Base-by-base conservation (phyloP, 345 rosid genomes). In the Eutrema heterophyllum region DNA sequence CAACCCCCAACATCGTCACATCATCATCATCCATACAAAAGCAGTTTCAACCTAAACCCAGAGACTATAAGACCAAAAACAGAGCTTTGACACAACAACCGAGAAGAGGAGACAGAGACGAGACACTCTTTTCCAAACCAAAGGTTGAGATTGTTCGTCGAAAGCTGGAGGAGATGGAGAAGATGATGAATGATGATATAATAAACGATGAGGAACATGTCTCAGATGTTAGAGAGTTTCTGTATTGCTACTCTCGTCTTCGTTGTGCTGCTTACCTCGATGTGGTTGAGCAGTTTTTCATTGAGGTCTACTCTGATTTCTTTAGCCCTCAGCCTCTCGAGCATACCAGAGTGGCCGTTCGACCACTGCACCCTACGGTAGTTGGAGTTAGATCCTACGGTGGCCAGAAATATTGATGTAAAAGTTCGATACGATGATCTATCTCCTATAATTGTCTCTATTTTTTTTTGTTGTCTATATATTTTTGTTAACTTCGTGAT, bases 201-300 rank as follows among this genome's bases (percentile, higher is more conserved):
- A 27, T 74, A 73, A 79, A 80, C 57, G 82, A 89, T 59, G 81
- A 84, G 29, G 89, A 86, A 55, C 92, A 87, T 70, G 81, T 85
- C 33, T 70, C 83, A 9, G 96, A 90, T 81, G 72, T 92, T 6
- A 86, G 87, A 79, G 93, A 92, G 80, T 84, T 92, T 68, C 79
- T 88, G 3, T 84, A 88, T 69, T 92, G 86, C 77, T 92, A 92
- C 78, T 88, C 96, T 39, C 82, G 90, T 29, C 86, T 92, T 14
- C 85, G 86, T 6, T 92, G 87, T n/a, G 84, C 89, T 35, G 84
- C 85, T 43, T 92, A 87, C 79, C 51, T 84, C 14, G 92, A 86
- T 45, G 86, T 92, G 43, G 85, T 88, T 26, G 98, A 92, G 52
- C 81, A 77, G 67, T 87, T 89, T 73, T 90, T 92, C 86, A 70